Conservation (phyloP, 2,329 filamentous ascomycete genomes). For the Diaporthe longicolla region DNA sequence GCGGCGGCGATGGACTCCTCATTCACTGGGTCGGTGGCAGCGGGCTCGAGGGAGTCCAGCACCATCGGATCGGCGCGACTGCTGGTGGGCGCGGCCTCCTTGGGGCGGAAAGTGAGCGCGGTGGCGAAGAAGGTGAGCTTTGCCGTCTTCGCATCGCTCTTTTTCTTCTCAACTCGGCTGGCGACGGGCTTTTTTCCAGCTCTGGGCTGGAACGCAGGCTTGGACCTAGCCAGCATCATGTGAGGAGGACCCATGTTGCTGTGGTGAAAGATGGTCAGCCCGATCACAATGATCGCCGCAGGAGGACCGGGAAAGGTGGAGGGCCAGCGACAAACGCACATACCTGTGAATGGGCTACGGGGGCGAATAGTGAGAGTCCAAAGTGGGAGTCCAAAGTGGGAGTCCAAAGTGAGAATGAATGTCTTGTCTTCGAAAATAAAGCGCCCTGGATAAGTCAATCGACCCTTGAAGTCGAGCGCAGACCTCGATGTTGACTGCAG, state of each 20-base stretch:
- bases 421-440: background rate
- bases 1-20: no score
- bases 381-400: background rate
- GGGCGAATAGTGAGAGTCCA: background rate
- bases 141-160: background rate
- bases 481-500: background rate
- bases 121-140: background rate
- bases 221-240: background rate
- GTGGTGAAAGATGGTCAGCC: background rate
- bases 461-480: background rate
- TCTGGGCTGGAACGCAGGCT: background rate
- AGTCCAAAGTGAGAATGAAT: background rate
- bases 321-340: background rate
- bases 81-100: background rate
- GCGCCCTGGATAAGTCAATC: no score
- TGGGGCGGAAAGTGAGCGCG: background rate
- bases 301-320: background rate
- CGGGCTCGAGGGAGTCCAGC: no score
- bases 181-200: background rate
- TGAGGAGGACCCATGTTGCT: background rate
- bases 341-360: background rate
- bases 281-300: no score
- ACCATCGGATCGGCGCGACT: background rate
- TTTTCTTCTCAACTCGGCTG: background rate
- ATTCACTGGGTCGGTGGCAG: no score